Conservation (phyloP, 768 basidiomycete species). For the Candolleomyces eurysporus region DNA sequence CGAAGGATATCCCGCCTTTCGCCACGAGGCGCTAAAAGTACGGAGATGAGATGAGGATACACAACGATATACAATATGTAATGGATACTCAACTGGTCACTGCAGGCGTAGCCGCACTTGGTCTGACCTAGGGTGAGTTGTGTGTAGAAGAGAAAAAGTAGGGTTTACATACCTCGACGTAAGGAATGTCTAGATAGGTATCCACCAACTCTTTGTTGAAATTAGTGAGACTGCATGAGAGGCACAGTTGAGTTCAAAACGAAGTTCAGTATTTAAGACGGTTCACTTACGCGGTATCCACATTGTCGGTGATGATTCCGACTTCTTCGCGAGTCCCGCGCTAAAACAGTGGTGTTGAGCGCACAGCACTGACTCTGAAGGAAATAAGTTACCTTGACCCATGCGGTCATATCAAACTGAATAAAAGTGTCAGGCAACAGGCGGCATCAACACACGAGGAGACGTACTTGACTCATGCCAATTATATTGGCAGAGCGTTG, state of each 20-base stretch:
- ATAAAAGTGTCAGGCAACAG: constrained; percentile 13
- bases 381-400: constrained; percentile 67
- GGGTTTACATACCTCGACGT: constrained; percentile 47
- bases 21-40: constrained; percentile 67
- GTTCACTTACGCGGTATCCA: constrained; percentile 53
- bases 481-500: constrained; percentile 60
- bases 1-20: constrained; percentile 81
- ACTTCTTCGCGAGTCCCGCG: constrained; percentile 73
- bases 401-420: constrained; percentile 91
- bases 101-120: constrained; percentile 92
- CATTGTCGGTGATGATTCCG: constrained; percentile 82
- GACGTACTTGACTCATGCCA: constrained; percentile 76
- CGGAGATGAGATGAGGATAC: constrained; percentile 24
- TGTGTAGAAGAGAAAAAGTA: constrained; percentile 3
- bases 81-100: constrained; percentile 67
- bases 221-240: constrained; percentile 59
- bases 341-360: constrained; percentile 27
- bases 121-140: constrained; percentile 45
- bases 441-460: constrained; percentile 3
- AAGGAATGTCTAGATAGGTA: constrained; percentile 81
- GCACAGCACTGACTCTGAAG: constrained; percentile 14
- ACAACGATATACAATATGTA: constrained; percentile 21
- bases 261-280: neutral
- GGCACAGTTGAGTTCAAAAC: constrained; percentile 2
- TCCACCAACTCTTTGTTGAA: constrained; percentile 80